Evolutionary conservation across 208 protist genomes (phyloP), one percentile per base, ranked within the genome.

Genomic region (Leishmania braziliensis): DNA sequence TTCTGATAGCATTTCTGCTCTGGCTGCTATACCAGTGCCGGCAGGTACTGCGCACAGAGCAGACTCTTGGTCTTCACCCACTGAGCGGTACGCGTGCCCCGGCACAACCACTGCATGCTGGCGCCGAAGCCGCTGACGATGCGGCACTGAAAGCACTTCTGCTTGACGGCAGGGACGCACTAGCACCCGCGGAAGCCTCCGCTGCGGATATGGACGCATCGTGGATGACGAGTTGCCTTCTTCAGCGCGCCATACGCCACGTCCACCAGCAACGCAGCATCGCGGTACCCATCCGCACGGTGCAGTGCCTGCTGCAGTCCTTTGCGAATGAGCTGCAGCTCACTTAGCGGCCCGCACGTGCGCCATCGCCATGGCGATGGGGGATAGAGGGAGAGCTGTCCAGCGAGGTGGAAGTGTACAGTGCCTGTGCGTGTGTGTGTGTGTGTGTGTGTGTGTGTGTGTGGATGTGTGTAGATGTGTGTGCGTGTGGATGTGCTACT

Each of bases 1-100:
- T 96, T 36, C 81, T 89, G 18, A 82, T 93, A 5, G 91, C 90
- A 0, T 95, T 90, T 77, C 54, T 96, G 53, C 74, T 96, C n/a
- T 96, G 89, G 90, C 80, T 94, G 68, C 77, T 89, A 3, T 81
- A 85, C 10, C 82, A 91, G 65, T 89, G 86, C 46, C 87, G 68
- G 23, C 58, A 79, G 53, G 63, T 84, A 43, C 77, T 79, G 73
- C 14, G 39, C 5, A 53, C 79, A 23, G 82, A 84, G 53, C 0
- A 29, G 46, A 39, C 33, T 14, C 58, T 79, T 50, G 18, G 65
- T 50, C 9, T 39, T 43, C 29, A 23, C 69, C 77, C 71, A 74
- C 36, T 51, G 33, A 46, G 62, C 51, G 26, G 16, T 50, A 16
- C 29, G 68, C 12, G 50, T 63, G 68, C 51, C 14, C 71, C 71